Conservation (phyloP, 1,284 basidiomycete genomes). For the Gymnopus androsaceus region DNA sequence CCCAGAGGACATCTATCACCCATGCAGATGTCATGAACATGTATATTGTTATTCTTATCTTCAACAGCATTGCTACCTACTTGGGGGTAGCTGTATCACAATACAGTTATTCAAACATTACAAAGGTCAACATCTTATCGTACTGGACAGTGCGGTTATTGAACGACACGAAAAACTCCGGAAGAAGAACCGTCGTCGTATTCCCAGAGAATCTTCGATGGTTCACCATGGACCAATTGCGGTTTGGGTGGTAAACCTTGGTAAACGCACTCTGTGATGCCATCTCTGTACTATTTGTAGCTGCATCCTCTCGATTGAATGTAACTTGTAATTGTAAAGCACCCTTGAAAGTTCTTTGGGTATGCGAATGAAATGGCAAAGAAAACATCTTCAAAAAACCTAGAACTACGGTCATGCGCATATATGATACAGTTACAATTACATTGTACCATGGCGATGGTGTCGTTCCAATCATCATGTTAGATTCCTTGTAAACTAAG, state of each 20-base stretch:
- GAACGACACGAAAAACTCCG: constrained; percentile 88
- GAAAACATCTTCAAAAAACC: no score
- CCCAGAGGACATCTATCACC: constrained; percentile 94
- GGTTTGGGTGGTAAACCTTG: constrained; percentile 86
- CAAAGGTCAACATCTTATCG: constrained; percentile 94
- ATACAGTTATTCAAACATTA: constrained; percentile 95
- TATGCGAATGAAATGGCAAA: no score
- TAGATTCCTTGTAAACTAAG: no score
- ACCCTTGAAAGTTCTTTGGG: not conserved
- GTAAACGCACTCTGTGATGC: no score
- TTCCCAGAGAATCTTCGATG: constrained; percentile 83
- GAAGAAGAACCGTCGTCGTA: constrained; percentile 79
- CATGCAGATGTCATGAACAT: constrained; percentile 98
- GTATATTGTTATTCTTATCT: constrained; percentile 51
- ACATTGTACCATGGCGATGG: no score
- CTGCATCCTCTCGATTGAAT: not conserved
- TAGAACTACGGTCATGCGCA: no score
- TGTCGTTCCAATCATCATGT: no score
- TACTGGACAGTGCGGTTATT: constrained; percentile 87
- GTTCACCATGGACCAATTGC: constrained; percentile 90
- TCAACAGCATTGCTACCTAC: constrained; percentile 5
- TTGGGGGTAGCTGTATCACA: constrained; percentile 75
- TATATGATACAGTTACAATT: no score
- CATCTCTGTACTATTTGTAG: not conserved
- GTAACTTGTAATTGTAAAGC: not conserved